A percentile compares a stretch with the other conserved stretches of the same genome.
These are phyloP conservation scores for Rossbeevera mucosa DNA, from an alignment of 768 basidiomycete species.

Conservation along the genomic window DNA sequence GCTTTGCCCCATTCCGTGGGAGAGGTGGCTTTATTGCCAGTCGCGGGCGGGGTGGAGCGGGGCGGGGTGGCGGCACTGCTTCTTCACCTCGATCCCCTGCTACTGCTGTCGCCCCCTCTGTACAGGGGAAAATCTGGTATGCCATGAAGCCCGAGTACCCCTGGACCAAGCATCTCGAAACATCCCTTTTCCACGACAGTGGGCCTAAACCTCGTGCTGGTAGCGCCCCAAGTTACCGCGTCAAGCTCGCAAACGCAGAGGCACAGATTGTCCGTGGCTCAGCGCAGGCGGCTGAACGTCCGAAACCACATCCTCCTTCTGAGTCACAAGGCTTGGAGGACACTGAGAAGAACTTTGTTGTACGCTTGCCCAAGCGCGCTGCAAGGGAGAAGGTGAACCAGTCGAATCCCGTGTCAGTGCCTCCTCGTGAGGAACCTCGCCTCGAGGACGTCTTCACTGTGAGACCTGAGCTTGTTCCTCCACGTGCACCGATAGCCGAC, in stretches of 20 bases:
- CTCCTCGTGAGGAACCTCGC: slow-evolving; percentile 35
- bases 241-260: slow-evolving; percentile 56
- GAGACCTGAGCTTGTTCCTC: slow-evolving; percentile 42
- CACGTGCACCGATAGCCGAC: slow-evolving; percentile 23
- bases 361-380: slow-evolving; percentile 48
- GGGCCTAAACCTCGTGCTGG: slow-evolving; percentile 55
- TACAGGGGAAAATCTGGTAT: slow-evolving; percentile 58
- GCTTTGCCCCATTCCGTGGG: slow-evolving; percentile 39
- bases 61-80: slow-evolving; percentile 38
- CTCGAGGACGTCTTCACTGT: slow-evolving; percentile 58
- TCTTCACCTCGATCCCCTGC: slow-evolving; percentile 30
- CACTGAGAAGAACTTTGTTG: slow-evolving; percentile 44
- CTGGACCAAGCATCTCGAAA: slow-evolving; percentile 83
- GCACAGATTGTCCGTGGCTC: slow-evolving; percentile 42
- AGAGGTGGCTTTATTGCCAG: slow-evolving; percentile 42
- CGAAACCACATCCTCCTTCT: slow-evolving; percentile 16
- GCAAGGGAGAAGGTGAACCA: slow-evolving; percentile 33
- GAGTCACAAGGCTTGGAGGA: slow-evolving; percentile 34
- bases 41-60: slow-evolving; percentile 45
- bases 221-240: slow-evolving; percentile 49
- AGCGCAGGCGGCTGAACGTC: slow-evolving; percentile 1
- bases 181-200: slow-evolving; percentile 63
- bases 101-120: slow-evolving; percentile 23
- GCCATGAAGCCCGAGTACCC: slow-evolving; percentile 71
- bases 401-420: slow-evolving; percentile 10